Percentiles rank a stretch among this genome's conserved stretches.
These are phyloP conservation scores for Fusarium albosuccineum DNA, from an alignment of 2,329 filamentous ascomycete species.

Conservation along the genomic window DNA sequence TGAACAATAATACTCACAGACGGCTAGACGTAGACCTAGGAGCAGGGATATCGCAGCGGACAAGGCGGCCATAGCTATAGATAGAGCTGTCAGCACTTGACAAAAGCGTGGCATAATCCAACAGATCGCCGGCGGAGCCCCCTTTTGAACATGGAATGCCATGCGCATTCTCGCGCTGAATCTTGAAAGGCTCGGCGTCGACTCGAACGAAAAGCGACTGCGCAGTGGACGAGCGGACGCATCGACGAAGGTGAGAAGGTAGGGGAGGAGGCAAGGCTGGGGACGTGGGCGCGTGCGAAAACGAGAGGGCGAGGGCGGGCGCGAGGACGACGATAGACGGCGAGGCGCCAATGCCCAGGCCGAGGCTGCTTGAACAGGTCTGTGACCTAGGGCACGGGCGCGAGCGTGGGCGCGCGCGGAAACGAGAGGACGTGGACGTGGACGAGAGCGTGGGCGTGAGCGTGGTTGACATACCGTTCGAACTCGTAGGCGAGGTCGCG, in stretches of 20 bases:
- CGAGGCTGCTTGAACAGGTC: constrained; percentile 43
- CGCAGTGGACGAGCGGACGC: constrained; percentile 47
- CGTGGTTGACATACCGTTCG: constrained; percentile 94
- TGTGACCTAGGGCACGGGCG: constrained; percentile 39
- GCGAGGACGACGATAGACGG: constrained; percentile 47
- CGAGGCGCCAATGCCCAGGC: constrained; percentile 44
- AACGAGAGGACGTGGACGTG: constrained; percentile 53
- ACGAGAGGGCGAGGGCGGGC: constrained; percentile 47
- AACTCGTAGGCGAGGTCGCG: constrained; percentile 99
- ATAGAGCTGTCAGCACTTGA: constrained; percentile 63
- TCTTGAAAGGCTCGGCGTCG: constrained; percentile 40
- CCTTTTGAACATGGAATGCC: constrained; percentile 43
- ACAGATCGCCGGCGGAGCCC: constrained; percentile 42
- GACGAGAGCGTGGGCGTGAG: constrained; percentile 56
- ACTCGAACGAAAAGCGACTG: constrained; percentile 45
- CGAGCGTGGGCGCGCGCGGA: constrained; percentile 44
- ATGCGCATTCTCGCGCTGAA: constrained; percentile 44
- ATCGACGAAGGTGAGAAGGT: constrained; percentile 42
- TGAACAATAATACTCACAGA: constrained; percentile 76
- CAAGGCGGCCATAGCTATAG: constrained; percentile 91
- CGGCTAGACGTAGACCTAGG: constrained; percentile 93
- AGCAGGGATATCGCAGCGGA: constrained; percentile 98
- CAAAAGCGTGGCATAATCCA: constrained; percentile 41
- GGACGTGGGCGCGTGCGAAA: constrained; percentile 45
- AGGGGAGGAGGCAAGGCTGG: constrained; percentile 42